These are phyloP conservation scores for Citrullus mucosospermus DNA, from an alignment of 306 rosid genomes.

Conservation along the genomic window DNA sequence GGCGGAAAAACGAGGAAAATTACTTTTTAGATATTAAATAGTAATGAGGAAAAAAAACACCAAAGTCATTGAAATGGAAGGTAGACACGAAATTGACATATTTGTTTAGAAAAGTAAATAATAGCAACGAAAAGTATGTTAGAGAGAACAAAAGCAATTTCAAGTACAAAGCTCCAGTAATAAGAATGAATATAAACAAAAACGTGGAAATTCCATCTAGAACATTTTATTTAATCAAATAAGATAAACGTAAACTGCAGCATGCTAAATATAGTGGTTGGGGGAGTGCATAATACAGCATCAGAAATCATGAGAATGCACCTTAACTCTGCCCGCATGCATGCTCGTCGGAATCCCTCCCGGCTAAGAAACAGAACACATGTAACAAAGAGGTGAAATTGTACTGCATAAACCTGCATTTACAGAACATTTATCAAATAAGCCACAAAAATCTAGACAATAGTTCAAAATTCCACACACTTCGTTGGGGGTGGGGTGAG, in stretches of 20 bases:
- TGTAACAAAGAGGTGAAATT: conserved; percentile 80
- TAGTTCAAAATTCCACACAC: neutral
- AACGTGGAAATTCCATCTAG: neutral
- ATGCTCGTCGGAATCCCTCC: conserved; percentile 92
- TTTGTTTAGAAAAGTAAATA: neutral
- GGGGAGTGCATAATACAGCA: neutral
- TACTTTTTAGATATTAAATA: neutral
- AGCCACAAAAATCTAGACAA: neutral
- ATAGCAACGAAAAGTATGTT: neutral
- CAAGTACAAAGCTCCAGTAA: neutral
- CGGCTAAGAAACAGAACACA: conserved; percentile 89
- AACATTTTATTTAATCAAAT: neutral
- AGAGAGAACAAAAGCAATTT: neutral
- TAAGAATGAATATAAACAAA: neutral
- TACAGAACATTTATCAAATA: neutral
- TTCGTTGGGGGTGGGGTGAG: neutral
- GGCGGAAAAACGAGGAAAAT: neutral
- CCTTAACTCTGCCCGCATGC: conserved; percentile 79
- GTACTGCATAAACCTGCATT: conserved; percentile 78
- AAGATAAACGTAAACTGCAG: neutral
- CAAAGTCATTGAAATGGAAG: neutral
- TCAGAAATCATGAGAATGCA: conserved; percentile 11
- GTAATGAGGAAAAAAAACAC: neutral
- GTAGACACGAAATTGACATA: neutral
- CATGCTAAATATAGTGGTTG: neutral